Evolutionary conservation across 208 protist genomes (phyloP).

Genomic region (Leptomonas seymouri): DNA sequence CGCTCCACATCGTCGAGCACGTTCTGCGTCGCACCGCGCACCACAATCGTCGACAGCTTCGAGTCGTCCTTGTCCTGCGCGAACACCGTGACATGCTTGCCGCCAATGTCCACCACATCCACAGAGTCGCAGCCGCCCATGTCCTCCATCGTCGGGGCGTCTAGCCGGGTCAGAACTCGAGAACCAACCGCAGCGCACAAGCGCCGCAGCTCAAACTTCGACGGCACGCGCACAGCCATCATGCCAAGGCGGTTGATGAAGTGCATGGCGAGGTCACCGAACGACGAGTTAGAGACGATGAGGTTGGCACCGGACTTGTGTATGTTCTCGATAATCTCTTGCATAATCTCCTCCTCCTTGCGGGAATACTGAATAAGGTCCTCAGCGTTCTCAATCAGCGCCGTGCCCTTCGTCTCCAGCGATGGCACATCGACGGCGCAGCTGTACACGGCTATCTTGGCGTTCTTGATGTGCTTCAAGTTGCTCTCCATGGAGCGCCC

Average conservation of each 20-base stretch:
- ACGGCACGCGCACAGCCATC: conserved; percentile 98
- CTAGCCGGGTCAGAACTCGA: conserved; percentile 93
- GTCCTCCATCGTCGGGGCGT: conserved; percentile 94
- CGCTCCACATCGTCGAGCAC: conserved; percentile 98
- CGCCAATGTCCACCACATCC: conserved; percentile 96
- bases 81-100: conserved; percentile 96
- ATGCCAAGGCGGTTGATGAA: conserved; percentile 98
- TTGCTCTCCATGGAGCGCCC: conserved; percentile 91
- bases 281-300: conserved; percentile 97
- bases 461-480: conserved; percentile 93
- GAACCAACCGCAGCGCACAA: conserved; percentile 97
- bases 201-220: conserved; percentile 99
- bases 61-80: conserved; percentile 92
- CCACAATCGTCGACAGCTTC: conserved; percentile 98
- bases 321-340: conserved; percentile 97
- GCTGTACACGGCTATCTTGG: conserved; percentile 98
- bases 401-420: conserved; percentile 99
- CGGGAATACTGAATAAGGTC: conserved; percentile 97
- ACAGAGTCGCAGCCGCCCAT: conserved; percentile 96
- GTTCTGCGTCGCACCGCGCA: conserved; percentile 98
- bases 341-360: conserved; percentile 98
- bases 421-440: conserved; percentile 96
- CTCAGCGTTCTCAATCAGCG: conserved; percentile 97
- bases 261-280: conserved; percentile 99
- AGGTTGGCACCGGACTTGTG: conserved; percentile 97